phyloP scores from a whole-genome alignment of 2,329 filamentous ascomycete species.

The Periglandula ipomoeae region DNA sequence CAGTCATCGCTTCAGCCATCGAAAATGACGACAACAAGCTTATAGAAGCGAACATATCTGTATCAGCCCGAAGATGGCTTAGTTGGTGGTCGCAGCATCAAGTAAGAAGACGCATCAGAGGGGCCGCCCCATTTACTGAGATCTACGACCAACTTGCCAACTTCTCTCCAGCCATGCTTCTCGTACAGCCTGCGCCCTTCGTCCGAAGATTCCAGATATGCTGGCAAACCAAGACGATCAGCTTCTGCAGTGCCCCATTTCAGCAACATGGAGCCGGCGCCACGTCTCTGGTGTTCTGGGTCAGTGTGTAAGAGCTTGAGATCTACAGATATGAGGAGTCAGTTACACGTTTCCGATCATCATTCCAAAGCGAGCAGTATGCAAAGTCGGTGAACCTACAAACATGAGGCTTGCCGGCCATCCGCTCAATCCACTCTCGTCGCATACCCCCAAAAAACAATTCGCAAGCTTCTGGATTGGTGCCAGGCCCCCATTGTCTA shows the following conservation, averaged over 20 bases:
- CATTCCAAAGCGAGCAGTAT: too few relatives aligned
- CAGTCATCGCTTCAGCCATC: too few relatives aligned
- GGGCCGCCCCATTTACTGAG: slow-evolving; percentile 22
- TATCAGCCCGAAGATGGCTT: background rate
- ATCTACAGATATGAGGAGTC: too few relatives aligned
- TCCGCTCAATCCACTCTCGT: slow-evolving; percentile 19
- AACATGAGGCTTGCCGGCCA: slow-evolving; percentile 22
- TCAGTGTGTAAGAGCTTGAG: slow-evolving; percentile 29
- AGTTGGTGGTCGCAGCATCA: slow-evolving; percentile 17
- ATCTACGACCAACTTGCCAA: slow-evolving; percentile 18
- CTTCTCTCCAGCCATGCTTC: slow-evolving; percentile 25
- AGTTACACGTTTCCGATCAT: too few relatives aligned
- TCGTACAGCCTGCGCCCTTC: slow-evolving; percentile 24
- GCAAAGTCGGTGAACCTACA: too few relatives aligned
- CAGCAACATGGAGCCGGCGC: slow-evolving; percentile 25
- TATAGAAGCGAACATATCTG: too few relatives aligned
- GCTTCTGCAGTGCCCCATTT: slow-evolving; percentile 26
- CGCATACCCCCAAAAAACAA: slow-evolving; percentile 23
- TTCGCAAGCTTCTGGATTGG: slow-evolving; percentile 24
- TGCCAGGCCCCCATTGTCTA: slow-evolving; percentile 18
- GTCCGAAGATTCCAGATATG: slow-evolving; percentile 26
- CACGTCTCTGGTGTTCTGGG: slow-evolving; percentile 26
- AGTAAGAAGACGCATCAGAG: slow-evolving; percentile 8
- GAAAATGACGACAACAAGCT: too few relatives aligned
- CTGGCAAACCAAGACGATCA: slow-evolving; percentile 24